Percentiles rank a stretch among this genome's conserved stretches.
Conservation (phyloP, 2,329 filamentous ascomycete species). For the Penicillium frequentans region DNA sequence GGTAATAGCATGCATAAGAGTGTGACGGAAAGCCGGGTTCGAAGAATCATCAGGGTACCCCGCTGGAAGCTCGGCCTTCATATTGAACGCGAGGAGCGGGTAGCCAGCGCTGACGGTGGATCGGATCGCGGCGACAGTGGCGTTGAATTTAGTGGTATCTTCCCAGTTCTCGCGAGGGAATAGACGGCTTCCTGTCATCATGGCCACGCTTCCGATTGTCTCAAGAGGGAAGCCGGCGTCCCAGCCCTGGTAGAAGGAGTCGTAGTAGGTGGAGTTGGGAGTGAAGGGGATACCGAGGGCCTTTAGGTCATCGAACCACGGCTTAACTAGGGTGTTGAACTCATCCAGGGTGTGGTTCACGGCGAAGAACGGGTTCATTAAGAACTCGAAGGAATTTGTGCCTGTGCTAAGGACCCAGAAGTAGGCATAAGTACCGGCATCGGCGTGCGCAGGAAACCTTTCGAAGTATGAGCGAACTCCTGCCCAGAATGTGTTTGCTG, state of each 20-base stretch:
- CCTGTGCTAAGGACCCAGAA: slow-evolving; percentile 29
- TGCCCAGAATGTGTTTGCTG: slow-evolving; percentile 28
- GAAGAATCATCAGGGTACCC: slow-evolving; percentile 18
- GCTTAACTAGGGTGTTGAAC: slow-evolving; percentile 26
- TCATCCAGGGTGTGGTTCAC: slow-evolving; percentile 28
- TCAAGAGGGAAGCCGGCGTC: slow-evolving; percentile 28
- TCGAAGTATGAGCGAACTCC: slow-evolving; percentile 29
- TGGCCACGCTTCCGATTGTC: slow-evolving; percentile 17
- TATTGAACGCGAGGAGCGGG: slow-evolving; percentile 33
- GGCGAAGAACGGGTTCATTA: slow-evolving; percentile 31
- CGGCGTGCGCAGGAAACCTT: slow-evolving; percentile 25
- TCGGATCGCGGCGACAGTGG: slow-evolving; percentile 28
- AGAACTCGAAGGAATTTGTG: slow-evolving; percentile 29
- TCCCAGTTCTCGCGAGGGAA: slow-evolving; percentile 38
- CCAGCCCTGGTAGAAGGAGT: slow-evolving; percentile 31
- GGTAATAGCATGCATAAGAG: slow-evolving; percentile 27
- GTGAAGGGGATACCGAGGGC: slow-evolving; percentile 24
- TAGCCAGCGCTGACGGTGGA: slow-evolving; percentile 26
- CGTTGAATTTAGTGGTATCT: slow-evolving; percentile 23
- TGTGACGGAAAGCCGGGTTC: slow-evolving; percentile 27
- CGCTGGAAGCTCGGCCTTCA: slow-evolving; percentile 27
- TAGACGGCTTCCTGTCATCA: slow-evolving; percentile 33
- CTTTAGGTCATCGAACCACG: slow-evolving; percentile 27
- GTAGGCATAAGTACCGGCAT: slow-evolving; percentile 34
- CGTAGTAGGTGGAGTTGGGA: slow-evolving; percentile 27